Conservation (phyloP, 148 eudicot genomes). For the Rhododendron griersonianum region DNA sequence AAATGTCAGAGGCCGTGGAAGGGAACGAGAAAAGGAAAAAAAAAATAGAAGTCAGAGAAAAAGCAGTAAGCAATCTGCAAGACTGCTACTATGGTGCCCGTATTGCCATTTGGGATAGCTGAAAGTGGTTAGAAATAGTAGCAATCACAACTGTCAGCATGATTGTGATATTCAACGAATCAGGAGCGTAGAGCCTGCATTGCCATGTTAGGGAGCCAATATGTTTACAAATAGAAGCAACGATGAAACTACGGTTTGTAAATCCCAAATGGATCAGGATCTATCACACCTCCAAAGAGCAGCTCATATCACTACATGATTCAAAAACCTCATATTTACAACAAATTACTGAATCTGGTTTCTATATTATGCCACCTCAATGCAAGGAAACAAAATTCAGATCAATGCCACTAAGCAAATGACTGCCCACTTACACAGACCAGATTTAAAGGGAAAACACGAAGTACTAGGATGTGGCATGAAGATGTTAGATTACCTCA, state of each 20-base stretch:
- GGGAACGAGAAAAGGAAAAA: background rate
- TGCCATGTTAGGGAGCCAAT: background rate
- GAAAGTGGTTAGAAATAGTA: background rate
- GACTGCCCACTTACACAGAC: background rate
- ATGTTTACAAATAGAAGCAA: background rate
- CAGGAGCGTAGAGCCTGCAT: background rate
- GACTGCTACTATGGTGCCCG: background rate
- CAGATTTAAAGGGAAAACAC: background rate
- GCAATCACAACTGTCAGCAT: background rate
- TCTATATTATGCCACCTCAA: background rate
- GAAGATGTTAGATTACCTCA: background rate
- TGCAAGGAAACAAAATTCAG: background rate
- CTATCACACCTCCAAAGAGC: background rate
- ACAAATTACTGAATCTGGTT: background rate
- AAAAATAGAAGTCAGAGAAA: background rate
- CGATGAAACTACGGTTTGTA: background rate
- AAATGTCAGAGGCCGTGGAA: background rate
- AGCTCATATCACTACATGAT: background rate
- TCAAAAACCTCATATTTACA: background rate
- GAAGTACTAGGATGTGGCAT: background rate
- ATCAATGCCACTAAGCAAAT: background rate
- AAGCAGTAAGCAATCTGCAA: background rate
- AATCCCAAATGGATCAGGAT: background rate
- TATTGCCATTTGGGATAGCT: background rate
- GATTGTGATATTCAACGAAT: background rate